Evolutionary conservation across 2,329 filamentous ascomycete genomes (phyloP).

Genomic region (Aspergillus amoenus): DNA sequence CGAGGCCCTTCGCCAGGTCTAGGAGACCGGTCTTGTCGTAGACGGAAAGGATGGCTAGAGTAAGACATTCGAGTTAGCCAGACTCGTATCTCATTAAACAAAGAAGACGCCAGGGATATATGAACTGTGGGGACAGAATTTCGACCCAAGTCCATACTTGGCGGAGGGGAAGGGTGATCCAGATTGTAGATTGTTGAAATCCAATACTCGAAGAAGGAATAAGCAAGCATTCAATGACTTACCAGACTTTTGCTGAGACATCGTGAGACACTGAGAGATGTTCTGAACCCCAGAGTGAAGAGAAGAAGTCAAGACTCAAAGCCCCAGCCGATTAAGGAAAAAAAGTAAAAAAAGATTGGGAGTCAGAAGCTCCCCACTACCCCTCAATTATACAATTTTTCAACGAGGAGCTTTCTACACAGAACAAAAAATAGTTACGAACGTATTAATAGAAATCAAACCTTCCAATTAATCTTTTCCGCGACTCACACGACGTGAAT

Average conservation of each 20-base stretch:
- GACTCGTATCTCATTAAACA: conserved; percentile 1
- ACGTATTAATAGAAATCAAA: not conserved
- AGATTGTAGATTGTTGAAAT: conserved; percentile 10
- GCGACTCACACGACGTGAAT: not conserved
- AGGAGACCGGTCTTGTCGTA: conserved; percentile 97
- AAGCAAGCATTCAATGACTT: conserved; percentile 18
- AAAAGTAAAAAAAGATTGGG: conserved; percentile 14
- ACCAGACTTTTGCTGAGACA: conserved; percentile 45
- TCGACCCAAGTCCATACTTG: conserved; percentile 19
- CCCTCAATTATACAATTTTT: conserved; percentile 10
- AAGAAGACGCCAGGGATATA: conserved; percentile 13
- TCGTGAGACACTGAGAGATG: conserved; percentile 25
- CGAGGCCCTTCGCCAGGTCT: conserved; percentile 86
- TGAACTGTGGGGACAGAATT: conserved; percentile 16
- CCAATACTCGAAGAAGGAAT: conserved; percentile 15
- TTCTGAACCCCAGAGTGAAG: conserved; percentile 23
- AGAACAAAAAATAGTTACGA: not conserved
- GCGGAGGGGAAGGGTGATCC: conserved; percentile 7
- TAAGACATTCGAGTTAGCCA: conserved; percentile 11
- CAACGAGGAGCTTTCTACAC: not conserved
- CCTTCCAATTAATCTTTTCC: not conserved
- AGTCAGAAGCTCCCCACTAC: conserved; percentile 7
- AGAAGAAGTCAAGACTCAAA: conserved; percentile 5
- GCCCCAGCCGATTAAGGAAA: conserved; percentile 6
- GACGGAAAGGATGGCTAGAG: conserved; percentile 84